phyloP scores from a whole-genome alignment of 2,329 filamentous ascomycete species.

The Lecanoromycetidae sp. region DNA sequence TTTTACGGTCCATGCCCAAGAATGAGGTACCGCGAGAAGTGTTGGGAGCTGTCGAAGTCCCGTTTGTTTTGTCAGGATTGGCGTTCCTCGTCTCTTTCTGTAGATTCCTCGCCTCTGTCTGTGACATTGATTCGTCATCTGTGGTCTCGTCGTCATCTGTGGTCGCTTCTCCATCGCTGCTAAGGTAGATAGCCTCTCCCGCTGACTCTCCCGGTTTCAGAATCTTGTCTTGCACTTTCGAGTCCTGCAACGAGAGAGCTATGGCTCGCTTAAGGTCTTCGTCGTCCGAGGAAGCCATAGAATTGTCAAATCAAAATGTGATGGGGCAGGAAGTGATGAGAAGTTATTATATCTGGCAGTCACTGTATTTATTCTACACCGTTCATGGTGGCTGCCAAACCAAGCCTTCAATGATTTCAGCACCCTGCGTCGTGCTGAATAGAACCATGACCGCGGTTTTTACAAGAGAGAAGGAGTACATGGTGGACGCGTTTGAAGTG shows the following conservation, averaged over 20 bases:
- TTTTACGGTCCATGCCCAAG: slow-evolving; percentile 56
- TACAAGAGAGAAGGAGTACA: too few species aligned
- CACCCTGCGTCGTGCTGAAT: too few species aligned
- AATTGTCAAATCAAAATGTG: too few species aligned
- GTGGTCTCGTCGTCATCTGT: slow-evolving; percentile 16
- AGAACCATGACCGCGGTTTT: background rate
- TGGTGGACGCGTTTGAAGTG: background rate
- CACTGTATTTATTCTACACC: too few species aligned
- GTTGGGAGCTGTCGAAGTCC: background rate
- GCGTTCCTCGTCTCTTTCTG: background rate
- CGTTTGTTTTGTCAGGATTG: background rate
- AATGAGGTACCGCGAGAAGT: slow-evolving; percentile 25
- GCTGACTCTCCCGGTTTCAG: slow-evolving; percentile 27
- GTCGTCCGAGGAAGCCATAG: slow-evolving; percentile 12
- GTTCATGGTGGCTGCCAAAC: background rate
- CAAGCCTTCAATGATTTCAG: background rate
- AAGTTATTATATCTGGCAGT: background rate
- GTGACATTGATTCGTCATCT: background rate
- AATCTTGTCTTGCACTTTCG: slow-evolving; percentile 15
- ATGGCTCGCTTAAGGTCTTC: slow-evolving; percentile 21
- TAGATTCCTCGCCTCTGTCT: background rate
- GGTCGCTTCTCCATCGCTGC: slow-evolving; percentile 29
- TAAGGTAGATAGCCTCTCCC: slow-evolving; percentile 33
- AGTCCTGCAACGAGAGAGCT: slow-evolving; percentile 21
- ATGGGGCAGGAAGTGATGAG: too few species aligned